Conservation (phyloP, 108 stramenopile species). For the Conticribra weissflogii region DNA sequence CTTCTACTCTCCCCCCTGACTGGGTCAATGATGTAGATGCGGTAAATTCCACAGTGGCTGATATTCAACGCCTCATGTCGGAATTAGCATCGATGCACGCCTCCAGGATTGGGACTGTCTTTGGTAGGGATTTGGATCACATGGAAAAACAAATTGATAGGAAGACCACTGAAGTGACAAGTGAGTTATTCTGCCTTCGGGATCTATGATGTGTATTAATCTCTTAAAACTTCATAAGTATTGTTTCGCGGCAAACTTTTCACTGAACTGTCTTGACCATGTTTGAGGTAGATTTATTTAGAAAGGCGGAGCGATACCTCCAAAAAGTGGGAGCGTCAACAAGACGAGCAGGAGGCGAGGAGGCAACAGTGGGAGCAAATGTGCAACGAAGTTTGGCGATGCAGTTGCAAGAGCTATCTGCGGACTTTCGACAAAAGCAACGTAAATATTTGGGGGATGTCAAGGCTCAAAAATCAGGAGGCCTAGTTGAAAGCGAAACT, state of each 20-base stretch:
- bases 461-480: constrained; percentile 88
- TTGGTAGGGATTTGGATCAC: constrained; percentile 85
- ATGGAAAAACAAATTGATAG: constrained; percentile 91
- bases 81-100: constrained; percentile 89
- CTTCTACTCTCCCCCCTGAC: constrained; percentile 66
- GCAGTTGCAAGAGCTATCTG: constrained; percentile 91
- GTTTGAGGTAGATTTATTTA: constrained; percentile 82
- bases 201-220: background rate
- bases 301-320: constrained; percentile 84
- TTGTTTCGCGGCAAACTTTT: background rate
- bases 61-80: constrained; percentile 84
- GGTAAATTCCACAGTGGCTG: constrained; percentile 72
- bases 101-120: constrained; percentile 88
- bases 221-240: background rate
- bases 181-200: background rate
- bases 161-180: constrained; percentile 83
- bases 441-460: constrained; percentile 94
- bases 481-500: constrained; percentile 61
- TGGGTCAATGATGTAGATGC: constrained; percentile 89
- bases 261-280: background rate
- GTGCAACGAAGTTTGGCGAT: constrained; percentile 92
- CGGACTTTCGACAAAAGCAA: constrained; percentile 92
- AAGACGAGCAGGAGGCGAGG: constrained; percentile 79
- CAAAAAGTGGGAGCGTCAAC: constrained; percentile 85
- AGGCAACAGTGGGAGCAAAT: constrained; percentile 86